Base-by-base conservation (phyloP, 352 stramenopile genomes). In the Phytophthora macrochlamydospora region DNA sequence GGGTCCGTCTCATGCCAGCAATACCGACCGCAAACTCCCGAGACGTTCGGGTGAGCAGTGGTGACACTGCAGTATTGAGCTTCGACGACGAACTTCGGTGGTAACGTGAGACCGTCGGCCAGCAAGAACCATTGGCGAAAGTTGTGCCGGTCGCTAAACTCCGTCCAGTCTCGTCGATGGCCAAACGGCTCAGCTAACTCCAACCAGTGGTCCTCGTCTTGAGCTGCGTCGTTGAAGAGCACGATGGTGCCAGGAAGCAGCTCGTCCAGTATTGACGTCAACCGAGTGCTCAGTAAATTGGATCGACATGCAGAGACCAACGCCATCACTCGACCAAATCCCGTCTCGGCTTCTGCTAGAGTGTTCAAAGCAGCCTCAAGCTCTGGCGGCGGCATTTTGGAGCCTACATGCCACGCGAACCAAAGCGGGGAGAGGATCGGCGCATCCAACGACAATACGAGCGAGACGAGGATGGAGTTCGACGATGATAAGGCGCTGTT, bases 321-420 rank as follows among this genome's bases (percentile, higher is more conserved):
- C 4, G 59, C 49, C 51, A 67, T n/a, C 28, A 65, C 30, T 30
- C 40, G 51, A 18, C 58, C 54, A 56, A 42, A 62, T 32, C 63
- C 45, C 3, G 18, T 56, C 55, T 59, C 43, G 45, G 52, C 13
- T 33, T 66, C 59, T 59, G 61, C 51, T 6, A 54, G 43, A 1
- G 55, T 59, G 31, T 60, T 57, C 24, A 69, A 11, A 2, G 60
- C 65, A 40, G 49, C 50, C 18, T 73, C 56, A n/a, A 59, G 68
- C 51, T 69, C 56, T 2, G 65, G 60, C 40, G 78, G 83, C 4
- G 81, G 80, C 45, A 68, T 71, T 59, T 71, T 79, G 13, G 80
- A 90, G 28, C 83, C 86, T 28, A 81, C 33, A 33, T 79, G 64
- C 86, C 86, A 94, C 3, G 83, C 86, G 66, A 91, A 88, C 75